These are phyloP conservation scores for Russula emetica DNA, from an alignment of 768 basidiomycete genomes.

Conservation along the genomic window DNA sequence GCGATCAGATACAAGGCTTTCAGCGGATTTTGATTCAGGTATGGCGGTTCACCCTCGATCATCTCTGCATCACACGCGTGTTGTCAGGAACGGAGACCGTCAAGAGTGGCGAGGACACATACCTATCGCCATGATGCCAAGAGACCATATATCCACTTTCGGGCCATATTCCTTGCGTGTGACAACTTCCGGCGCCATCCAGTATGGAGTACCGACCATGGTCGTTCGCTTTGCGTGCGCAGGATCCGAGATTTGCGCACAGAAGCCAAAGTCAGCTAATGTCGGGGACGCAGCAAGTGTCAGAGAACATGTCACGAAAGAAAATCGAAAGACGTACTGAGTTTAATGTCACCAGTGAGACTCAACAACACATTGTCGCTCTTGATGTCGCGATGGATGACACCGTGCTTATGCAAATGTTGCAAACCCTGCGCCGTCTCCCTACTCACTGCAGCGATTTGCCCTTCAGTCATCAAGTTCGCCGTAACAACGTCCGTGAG, in stretches of 20 bases:
- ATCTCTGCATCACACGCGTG: slow-evolving; percentile 55
- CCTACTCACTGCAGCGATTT: slow-evolving; percentile 93
- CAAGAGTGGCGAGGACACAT: slow-evolving; percentile 30
- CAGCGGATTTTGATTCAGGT: slow-evolving; percentile 92
- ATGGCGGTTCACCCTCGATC: slow-evolving; percentile 97
- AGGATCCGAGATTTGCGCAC: slow-evolving; percentile 85
- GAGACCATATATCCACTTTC: slow-evolving; percentile 97
- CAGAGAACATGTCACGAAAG: not conserved
- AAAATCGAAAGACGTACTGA: slow-evolving; percentile 60
- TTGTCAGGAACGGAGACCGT: slow-evolving; percentile 8
- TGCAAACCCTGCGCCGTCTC: slow-evolving; percentile 92
- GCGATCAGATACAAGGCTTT: slow-evolving; percentile 98
- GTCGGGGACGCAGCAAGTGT: not conserved
- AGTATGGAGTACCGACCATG: slow-evolving; percentile 98
- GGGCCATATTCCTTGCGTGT: slow-evolving; percentile 97
- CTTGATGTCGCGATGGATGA: slow-evolving; percentile 99
- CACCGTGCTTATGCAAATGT: slow-evolving; percentile 92
- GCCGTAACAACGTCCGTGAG: slow-evolving; percentile 97
- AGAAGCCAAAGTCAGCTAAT: slow-evolving; percentile 97
- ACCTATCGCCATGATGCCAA: slow-evolving; percentile 97
- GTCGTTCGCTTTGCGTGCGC: slow-evolving; percentile 90
- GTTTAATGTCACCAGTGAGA: slow-evolving; percentile 93
- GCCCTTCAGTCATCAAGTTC: slow-evolving; percentile 96
- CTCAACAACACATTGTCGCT: slow-evolving; percentile 94
- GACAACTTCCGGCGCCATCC: slow-evolving; percentile 99